A percentile compares a stretch with the other conserved stretches of the same genome.
phyloP scores from a whole-genome alignment of 2,329 filamentous ascomycete species.

The Talaromyces sp. region DNA sequence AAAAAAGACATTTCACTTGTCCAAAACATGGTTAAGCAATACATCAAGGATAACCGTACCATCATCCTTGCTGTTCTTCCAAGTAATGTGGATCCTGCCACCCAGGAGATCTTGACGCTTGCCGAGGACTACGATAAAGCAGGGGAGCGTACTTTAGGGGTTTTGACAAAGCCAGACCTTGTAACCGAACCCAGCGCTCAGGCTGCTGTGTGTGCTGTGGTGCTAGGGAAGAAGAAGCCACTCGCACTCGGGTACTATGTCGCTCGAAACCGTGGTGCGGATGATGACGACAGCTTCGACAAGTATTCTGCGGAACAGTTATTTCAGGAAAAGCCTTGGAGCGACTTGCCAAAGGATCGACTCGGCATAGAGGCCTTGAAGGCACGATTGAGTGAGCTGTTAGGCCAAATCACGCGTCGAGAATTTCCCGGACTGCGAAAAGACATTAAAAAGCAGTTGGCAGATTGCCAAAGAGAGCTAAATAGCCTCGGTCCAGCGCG shows the following conservation, averaged over 20 bases:
- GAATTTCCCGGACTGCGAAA: slow-evolving; percentile 14
- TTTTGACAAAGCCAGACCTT: slow-evolving; percentile 44
- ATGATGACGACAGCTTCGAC: slow-evolving; percentile 32
- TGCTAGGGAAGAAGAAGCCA: slow-evolving; percentile 7
- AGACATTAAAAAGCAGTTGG: slow-evolving; percentile 32
- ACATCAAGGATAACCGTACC: slow-evolving; percentile 15
- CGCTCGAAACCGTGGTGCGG: slow-evolving; percentile 21
- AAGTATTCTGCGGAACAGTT: slow-evolving; percentile 3
- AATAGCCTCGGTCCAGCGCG: slow-evolving; percentile 28
- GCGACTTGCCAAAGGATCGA: slow-evolving; percentile 27
- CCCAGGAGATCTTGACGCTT: slow-evolving; percentile 37
- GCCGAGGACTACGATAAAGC: slow-evolving; percentile 25
- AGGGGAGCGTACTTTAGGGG: slow-evolving; percentile 32
- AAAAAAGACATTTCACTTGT: slow-evolving; percentile 34
- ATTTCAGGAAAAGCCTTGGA: slow-evolving; percentile 20
- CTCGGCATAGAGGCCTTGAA: slow-evolving; percentile 39
- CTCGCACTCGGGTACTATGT: slow-evolving; percentile 6
- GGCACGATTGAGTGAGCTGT: slow-evolving; percentile 33
- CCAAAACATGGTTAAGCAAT: slow-evolving; percentile 33
- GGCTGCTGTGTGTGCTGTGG: slow-evolving; percentile 1
- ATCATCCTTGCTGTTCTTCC: slow-evolving; percentile 35
- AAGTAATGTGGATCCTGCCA: slow-evolving; percentile 35
- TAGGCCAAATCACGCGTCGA: slow-evolving; percentile 28
- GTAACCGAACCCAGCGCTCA: slow-evolving; percentile 4
- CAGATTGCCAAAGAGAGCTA: slow-evolving; percentile 21